Conservation (phyloP, 805 yeast species). For the Cyberlindnera amylophila region DNA sequence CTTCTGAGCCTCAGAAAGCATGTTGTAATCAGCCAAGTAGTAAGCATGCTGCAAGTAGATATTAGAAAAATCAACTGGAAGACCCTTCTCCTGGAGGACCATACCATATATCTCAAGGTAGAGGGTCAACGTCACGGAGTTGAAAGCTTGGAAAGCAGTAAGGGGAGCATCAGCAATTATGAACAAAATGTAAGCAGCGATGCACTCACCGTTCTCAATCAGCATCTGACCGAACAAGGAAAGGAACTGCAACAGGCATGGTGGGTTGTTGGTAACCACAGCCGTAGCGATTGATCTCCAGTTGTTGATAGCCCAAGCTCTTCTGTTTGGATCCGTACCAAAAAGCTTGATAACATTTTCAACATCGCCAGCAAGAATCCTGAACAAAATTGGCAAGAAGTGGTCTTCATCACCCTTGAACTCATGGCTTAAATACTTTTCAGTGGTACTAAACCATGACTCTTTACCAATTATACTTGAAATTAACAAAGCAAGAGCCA, state of each 20-base stretch:
- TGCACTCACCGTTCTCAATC: slow-evolving; percentile 27
- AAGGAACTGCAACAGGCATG: slow-evolving; percentile 38
- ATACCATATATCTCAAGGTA: slow-evolving; percentile 28
- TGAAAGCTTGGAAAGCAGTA: slow-evolving; percentile 22
- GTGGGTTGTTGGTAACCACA: slow-evolving; percentile 34
- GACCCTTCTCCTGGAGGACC: slow-evolving; percentile 23
- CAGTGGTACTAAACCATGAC: slow-evolving; percentile 53
- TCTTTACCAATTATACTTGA: slow-evolving; percentile 64
- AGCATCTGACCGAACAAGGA: slow-evolving; percentile 50
- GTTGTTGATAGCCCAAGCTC: slow-evolving; percentile 46
- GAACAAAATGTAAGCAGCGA: slow-evolving; percentile 43
- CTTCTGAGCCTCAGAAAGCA: slow-evolving; percentile 52
- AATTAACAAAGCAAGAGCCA: slow-evolving; percentile 72
- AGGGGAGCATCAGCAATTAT: slow-evolving; percentile 46
- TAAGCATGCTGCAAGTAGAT: slow-evolving; percentile 67
- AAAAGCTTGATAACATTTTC: slow-evolving; percentile 50
- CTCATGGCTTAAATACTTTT: slow-evolving; percentile 51
- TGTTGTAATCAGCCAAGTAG: slow-evolving; percentile 65
- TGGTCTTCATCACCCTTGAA: slow-evolving; percentile 39
- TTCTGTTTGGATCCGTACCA: slow-evolving; percentile 34
- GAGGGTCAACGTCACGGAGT: slow-evolving; percentile 28
- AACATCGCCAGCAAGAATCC: slow-evolving; percentile 61
- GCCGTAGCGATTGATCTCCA: slow-evolving; percentile 48
- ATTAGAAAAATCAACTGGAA: slow-evolving; percentile 44
- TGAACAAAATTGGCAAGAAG: slow-evolving; percentile 52